phyloP scores from a whole-genome alignment of 2,329 filamentous ascomycete genomes.

The Xylogone sp. region DNA sequence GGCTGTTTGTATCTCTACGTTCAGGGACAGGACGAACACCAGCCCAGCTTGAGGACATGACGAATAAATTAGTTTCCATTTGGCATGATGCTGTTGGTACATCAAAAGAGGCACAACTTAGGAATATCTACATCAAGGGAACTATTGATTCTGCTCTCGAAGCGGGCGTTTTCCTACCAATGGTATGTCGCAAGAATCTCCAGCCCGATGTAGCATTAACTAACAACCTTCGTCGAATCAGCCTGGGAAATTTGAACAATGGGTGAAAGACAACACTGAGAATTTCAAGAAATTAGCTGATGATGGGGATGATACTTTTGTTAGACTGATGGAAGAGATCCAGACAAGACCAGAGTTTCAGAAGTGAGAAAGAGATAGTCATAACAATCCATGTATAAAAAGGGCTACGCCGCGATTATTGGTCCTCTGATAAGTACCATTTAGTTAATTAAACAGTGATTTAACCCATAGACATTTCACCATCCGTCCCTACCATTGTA shows the following conservation, averaged over 20 bases:
- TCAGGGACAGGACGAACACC: neutral
- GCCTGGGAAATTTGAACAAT: slow-evolving; percentile 1
- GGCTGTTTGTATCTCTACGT: neutral
- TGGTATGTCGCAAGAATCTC: too few species aligned
- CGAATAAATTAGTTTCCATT: neutral
- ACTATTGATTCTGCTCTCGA: neutral
- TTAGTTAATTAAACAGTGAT: neutral
- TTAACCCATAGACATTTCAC: neutral
- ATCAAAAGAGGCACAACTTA: neutral
- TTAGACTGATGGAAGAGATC: neutral
- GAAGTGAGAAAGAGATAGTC: neutral
- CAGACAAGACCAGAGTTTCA: neutral
- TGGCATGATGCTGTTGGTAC: neutral
- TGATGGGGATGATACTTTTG: neutral
- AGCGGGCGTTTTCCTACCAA: neutral
- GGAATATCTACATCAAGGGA: neutral
- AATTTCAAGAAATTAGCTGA: neutral
- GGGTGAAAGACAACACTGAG: neutral
- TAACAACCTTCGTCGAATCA: too few species aligned
- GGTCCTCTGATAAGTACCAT: too few species aligned
- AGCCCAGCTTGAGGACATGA: neutral
- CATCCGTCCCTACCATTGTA: slow-evolving; percentile 18
- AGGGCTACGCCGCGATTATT: too few species aligned
- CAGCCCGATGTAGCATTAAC: too few species aligned
- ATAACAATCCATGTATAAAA: too few species aligned